A percentile compares a stretch with the other conserved stretches of the same genome.
phyloP scores from a whole-genome alignment of 2,329 filamentous ascomycete genomes.

The Talaromyces sp. region DNA sequence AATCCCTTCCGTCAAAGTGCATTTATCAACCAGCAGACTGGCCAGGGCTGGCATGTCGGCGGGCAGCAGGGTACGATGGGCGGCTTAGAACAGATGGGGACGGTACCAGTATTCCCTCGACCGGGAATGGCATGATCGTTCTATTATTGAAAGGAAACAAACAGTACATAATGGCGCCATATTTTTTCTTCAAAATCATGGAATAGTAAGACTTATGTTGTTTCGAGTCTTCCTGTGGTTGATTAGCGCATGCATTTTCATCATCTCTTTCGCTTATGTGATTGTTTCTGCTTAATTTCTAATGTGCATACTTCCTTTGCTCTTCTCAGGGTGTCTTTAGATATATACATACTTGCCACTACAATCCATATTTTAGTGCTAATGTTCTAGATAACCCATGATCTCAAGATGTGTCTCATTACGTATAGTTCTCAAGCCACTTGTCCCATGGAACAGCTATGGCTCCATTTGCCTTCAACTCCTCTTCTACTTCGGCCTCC shows the following conservation, averaged over 20 bases:
- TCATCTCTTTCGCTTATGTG: not conserved
- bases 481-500: not conserved
- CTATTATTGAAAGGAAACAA: not conserved
- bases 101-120: constrained; percentile 79
- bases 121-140: constrained; percentile 47
- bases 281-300: not conserved
- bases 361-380: not conserved
- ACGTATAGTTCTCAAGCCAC: not conserved
- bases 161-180: constrained; percentile 3
- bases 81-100: constrained; percentile 67
- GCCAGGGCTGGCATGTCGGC: constrained; percentile 80
- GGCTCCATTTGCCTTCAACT: not conserved
- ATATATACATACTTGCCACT: constrained; percentile 7
- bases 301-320: constrained; percentile 10
- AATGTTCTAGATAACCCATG: no score
- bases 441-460: not conserved
- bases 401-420: not conserved
- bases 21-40: constrained; percentile 84
- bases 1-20: constrained; percentile 92
- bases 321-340: not conserved
- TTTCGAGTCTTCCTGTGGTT: not conserved
- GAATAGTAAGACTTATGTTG: not conserved
- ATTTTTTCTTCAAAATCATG: not conserved
- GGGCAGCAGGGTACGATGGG: constrained; percentile 73
- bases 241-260: constrained; percentile 4